Evolutionary conservation across 1,139 yeast species (phyloP).

Genomic region (Maudiozyma humilis): DNA sequence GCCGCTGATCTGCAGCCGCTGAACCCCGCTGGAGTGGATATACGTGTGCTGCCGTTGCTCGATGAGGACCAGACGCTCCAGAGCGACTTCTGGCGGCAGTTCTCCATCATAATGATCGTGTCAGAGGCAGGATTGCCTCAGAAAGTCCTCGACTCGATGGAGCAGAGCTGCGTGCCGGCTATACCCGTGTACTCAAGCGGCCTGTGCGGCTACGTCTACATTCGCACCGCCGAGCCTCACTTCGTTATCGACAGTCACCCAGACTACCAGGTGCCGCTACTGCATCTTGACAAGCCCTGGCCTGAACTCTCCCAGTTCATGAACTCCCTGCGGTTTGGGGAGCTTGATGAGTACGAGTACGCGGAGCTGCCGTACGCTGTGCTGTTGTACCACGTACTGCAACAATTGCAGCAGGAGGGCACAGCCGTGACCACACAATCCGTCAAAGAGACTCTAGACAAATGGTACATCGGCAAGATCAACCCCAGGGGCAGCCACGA

Average conservation of each 20-base stretch:
- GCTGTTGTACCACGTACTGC: conserved; percentile 40
- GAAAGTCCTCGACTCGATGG: not conserved
- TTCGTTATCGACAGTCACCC: conserved; percentile 74
- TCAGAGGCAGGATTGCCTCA: too few species aligned
- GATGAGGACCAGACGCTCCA: not conserved
- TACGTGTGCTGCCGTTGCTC: not conserved
- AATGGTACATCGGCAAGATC: conserved; percentile 29
- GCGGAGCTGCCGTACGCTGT: conserved; percentile 71
- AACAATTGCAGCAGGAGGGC: conserved; percentile 16
- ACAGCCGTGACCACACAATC: conserved; percentile 7
- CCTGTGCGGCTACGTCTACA: conserved; percentile 56
- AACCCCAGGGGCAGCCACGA: conserved; percentile 37
- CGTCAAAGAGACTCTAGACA: conserved; percentile 1
- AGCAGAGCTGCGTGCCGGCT: conserved; percentile 10
- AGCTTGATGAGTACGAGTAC: conserved; percentile 44
- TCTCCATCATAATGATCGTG: not conserved
- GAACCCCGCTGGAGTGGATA: conserved; percentile 3
- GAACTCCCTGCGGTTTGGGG: conserved; percentile 42
- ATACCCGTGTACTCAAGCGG: conserved; percentile 34
- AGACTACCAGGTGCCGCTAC: conserved; percentile 52
- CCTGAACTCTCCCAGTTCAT: conserved; percentile 49
- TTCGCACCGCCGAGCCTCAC: conserved; percentile 45
- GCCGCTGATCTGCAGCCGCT: conserved; percentile 3
- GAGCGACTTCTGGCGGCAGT: not conserved
- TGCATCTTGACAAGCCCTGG: conserved; percentile 75